Evolutionary conservation across 2,329 filamentous ascomycete species (phyloP), one percentile per base, ranked within the genome.

Genomic region (Lachnellula occidentalis): DNA sequence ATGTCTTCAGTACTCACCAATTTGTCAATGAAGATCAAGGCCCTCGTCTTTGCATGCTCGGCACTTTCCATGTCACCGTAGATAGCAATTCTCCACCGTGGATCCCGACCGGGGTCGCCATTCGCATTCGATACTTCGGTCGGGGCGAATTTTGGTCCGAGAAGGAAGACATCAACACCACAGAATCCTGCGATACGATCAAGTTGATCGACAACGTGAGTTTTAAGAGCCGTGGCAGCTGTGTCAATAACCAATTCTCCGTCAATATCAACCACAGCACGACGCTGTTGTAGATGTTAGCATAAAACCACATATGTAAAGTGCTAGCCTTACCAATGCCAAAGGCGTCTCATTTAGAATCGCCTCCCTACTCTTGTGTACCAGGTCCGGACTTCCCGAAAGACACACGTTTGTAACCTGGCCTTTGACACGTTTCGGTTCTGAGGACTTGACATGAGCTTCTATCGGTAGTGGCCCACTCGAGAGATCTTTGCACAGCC

Each of bases 1-100:
- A 17, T 43, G 17, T 5, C 21, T 12, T n/a, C 42, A 37, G 34
- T 42, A 53, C 65, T 56, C 54, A 65, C 63, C 45, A 64, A 55
- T 59, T 59, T 63, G 58, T 99, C 94, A 69, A 99, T 97, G 79
- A 96, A 94, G 71, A 97, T 95, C 70, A 99, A 76, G 41, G 96
- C 86, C 61, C 94, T 84, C 17, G 92, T 96, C 79, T 99, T 99
- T 53, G 94, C 94, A 73, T 97, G 92, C 72, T 99, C 94, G 27
- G 90, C 88, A 62, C 91, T 96, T 74, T 97, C 85, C 72, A 94
- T 87, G 69, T 99, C 94, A 52, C 94, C 92, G 66, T 94, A 99
- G 61, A 99, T 95, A 64, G 90, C 88, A 58, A 96, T 87, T 68
- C 92, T 86, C 77, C 95, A 91, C 64, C 92, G 85, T 71, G 94